These are phyloP conservation scores for Talaromyces sp. DNA, from an alignment of 2,329 filamentous ascomycete genomes.

Conservation along the genomic window DNA sequence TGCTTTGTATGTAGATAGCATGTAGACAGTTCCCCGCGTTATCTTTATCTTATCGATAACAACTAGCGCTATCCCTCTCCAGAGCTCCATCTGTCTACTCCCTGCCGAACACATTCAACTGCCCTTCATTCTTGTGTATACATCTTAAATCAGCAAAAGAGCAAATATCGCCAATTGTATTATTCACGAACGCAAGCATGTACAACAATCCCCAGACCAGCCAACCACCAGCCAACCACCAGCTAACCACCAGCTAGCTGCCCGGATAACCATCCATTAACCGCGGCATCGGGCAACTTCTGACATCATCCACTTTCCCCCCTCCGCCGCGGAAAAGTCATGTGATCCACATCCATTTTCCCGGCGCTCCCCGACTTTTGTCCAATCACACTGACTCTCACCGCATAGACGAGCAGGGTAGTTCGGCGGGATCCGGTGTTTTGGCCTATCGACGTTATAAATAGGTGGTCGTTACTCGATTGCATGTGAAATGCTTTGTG, in stretches of 20 bases:
- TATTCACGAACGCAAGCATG: background rate
- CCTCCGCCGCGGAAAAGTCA: slow-evolving; percentile 20
- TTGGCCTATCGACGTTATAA: background rate
- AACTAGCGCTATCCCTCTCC: background rate
- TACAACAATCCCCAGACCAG: background rate
- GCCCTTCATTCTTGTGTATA: background rate
- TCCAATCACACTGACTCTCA: background rate
- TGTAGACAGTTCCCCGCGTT: background rate
- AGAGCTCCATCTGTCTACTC: background rate
- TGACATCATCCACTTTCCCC: slow-evolving; percentile 6
- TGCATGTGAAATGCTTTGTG: slow-evolving; percentile 15
- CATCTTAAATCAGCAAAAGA: background rate
- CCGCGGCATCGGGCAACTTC: slow-evolving; percentile 18
- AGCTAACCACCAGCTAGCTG: no score
- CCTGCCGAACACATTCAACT: background rate
- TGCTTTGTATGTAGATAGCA: background rate
- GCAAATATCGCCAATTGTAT: no score
- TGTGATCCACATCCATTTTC: slow-evolving; percentile 4
- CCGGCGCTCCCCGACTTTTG: slow-evolving; percentile 8
- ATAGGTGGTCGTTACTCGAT: slow-evolving; percentile 4
- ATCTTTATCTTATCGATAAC: background rate
- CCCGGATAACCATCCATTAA: slow-evolving; percentile 5
- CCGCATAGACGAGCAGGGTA: background rate
- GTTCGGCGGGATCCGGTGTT: slow-evolving; percentile 7
- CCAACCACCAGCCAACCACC: no score